These are phyloP conservation scores for Phytophthora tentaculata DNA, from an alignment of 352 stramenopile species.

Conservation along the genomic window DNA sequence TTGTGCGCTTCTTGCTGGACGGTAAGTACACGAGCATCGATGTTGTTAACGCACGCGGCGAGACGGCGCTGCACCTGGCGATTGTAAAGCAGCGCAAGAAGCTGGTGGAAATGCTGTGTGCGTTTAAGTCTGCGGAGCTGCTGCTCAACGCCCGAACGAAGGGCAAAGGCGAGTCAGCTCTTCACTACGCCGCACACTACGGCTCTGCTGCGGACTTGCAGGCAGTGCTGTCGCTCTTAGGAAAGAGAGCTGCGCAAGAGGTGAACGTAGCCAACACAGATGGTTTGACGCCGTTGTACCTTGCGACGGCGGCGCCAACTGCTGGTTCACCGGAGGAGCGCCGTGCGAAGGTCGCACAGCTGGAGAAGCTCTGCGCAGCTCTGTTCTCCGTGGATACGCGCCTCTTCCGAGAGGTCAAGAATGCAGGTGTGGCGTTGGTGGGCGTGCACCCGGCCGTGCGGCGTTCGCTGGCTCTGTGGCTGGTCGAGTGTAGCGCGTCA, in stretches of 20 bases:
- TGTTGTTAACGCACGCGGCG: constrained; percentile 37
- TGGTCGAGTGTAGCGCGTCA: constrained; percentile 18
- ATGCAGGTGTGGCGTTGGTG: constrained; percentile 12
- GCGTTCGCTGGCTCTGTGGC: constrained; percentile 29
- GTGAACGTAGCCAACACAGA: constrained; percentile 26
- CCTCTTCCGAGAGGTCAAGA: constrained; percentile 30
- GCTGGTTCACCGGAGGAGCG: constrained; percentile 29
- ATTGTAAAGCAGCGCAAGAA: constrained; percentile 35
- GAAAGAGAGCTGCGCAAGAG: constrained; percentile 8
- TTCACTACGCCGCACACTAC: constrained; percentile 43
- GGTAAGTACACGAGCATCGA: constrained; percentile 35
- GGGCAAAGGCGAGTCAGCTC: constrained; percentile 30
- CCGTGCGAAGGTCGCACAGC: constrained; percentile 20
- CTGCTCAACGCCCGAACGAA: constrained; percentile 31
- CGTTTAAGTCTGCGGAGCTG: constrained; percentile 14
- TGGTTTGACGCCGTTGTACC: constrained; percentile 35
- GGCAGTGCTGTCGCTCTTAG: constrained; percentile 23
- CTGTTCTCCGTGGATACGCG: constrained; percentile 19
- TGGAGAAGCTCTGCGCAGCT: constrained; percentile 26
- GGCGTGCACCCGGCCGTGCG: constrained; percentile 23
- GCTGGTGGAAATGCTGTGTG: constrained; percentile 31
- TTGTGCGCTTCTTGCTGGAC: constrained; percentile 36
- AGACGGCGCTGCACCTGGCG: constrained; percentile 41
- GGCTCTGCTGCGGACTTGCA: constrained; percentile 28
- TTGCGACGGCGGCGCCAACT: constrained; percentile 23